Evolutionary conservation across 192 early-diverging fungal species (phyloP).

Genomic region (Backusella parvicylindrica): DNA sequence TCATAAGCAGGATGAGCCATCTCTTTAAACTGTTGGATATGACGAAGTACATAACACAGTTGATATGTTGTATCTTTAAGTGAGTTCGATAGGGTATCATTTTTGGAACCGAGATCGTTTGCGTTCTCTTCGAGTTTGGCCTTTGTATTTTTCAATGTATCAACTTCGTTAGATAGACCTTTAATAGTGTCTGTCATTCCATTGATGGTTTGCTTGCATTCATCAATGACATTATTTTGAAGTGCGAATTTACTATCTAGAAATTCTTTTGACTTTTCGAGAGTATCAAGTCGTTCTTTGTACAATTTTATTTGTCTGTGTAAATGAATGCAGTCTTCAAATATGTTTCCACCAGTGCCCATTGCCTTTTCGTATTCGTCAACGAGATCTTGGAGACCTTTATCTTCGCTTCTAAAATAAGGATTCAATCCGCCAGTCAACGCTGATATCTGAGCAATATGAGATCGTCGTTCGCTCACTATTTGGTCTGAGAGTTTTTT

Average conservation of each 20-base stretch:
- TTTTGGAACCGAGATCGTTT: background rate
- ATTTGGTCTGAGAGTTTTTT: background rate
- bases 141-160: background rate
- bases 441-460: background rate
- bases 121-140: background rate
- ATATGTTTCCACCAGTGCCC: background rate
- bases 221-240: background rate
- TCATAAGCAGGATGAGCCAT: background rate
- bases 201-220: background rate
- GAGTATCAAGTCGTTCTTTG: background rate
- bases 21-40: background rate
- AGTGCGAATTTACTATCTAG: background rate
- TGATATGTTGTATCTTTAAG: background rate
- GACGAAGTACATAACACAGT: background rate
- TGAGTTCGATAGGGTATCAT: background rate
- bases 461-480: background rate
- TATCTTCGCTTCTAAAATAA: background rate
- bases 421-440: background rate
- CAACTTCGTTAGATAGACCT: background rate
- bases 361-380: background rate
- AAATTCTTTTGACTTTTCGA: background rate
- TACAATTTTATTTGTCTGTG: background rate
- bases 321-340: background rate
- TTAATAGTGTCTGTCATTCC: background rate
- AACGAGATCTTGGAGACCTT: background rate